phyloP scores from a whole-genome alignment of 306 rosid genomes.

The Coriaria nepalensis region DNA sequence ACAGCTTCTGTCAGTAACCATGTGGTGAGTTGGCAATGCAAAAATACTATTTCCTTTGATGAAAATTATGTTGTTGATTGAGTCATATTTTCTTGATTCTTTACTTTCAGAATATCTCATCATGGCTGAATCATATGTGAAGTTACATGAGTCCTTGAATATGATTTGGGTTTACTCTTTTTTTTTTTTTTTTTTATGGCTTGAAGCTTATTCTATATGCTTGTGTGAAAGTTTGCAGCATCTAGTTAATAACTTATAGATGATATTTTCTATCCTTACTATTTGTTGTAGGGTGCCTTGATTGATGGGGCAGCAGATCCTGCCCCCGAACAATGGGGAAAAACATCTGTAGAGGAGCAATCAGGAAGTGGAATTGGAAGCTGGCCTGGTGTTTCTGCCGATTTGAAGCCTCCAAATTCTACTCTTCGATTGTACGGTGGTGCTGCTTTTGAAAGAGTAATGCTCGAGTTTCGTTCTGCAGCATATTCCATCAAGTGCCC shows the following conservation, averaged over 20 bases:
- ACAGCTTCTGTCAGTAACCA: constrained; percentile 81
- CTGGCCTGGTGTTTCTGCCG: constrained; percentile 79
- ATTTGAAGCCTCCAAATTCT: constrained; percentile 74
- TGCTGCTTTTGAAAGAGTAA: constrained; percentile 95
- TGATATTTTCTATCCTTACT: constrained; percentile 6
- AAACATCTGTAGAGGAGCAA: constrained; percentile 72
- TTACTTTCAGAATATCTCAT: too few species aligned
- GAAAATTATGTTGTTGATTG: not conserved
- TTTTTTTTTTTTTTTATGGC: too few species aligned
- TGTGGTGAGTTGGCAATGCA: constrained; percentile 47
- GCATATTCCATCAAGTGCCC: constrained; percentile 95
- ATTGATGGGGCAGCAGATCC: constrained; percentile 98
- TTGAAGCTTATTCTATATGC: too few species aligned
- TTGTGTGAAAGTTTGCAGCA: too few species aligned
- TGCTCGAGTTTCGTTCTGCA: constrained; percentile 90
- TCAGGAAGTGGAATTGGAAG: constrained; percentile 66
- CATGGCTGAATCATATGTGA: too few species aligned
- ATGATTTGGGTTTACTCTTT: too few species aligned
- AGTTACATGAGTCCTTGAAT: too few species aligned
- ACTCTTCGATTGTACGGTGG: constrained; percentile 90
- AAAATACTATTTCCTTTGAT: not conserved
- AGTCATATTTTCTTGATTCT: too few species aligned
- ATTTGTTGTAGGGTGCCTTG: constrained; percentile 49
- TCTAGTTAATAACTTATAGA: too few species aligned
- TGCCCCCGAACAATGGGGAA: constrained; percentile 97